A percentile compares a stretch with the other conserved stretches of the same genome.
Conservation (phyloP, 2,329 filamentous ascomycete species). For the Venturia aucupariae region DNA sequence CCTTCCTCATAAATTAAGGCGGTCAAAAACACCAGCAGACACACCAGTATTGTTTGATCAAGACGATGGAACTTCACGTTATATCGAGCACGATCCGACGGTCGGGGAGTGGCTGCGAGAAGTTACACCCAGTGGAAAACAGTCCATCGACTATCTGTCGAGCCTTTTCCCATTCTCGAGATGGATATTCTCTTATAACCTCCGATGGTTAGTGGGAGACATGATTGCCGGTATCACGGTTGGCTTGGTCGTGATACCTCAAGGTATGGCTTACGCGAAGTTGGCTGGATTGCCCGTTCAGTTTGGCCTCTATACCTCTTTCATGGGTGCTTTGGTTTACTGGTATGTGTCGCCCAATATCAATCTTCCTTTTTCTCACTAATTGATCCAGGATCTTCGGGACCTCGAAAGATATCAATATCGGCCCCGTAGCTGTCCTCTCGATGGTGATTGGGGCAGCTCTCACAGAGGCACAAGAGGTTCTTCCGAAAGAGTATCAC, state of each 20-base stretch:
- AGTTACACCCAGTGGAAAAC: not conserved
- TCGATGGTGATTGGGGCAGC: conserved; percentile 83
- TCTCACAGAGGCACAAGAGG: conserved; percentile 51
- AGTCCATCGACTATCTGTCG: not conserved
- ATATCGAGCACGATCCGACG: conserved; percentile 12
- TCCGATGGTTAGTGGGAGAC: conserved; percentile 15
- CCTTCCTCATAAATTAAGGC: not conserved
- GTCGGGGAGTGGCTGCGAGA: conserved; percentile 12
- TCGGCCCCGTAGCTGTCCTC: conserved; percentile 95
- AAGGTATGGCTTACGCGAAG: conserved; percentile 84
- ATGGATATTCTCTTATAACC: conserved; percentile 13
- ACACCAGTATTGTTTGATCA: not conserved
- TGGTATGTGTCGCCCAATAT: conserved; percentile 42
- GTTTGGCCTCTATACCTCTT: conserved; percentile 88
- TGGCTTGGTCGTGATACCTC: conserved; percentile 79
- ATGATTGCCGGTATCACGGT: conserved; percentile 48
- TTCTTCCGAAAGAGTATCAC: conserved; percentile 44
- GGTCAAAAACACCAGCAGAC: not conserved
- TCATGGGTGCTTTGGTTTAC: conserved; percentile 90
- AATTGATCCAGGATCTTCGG: conserved; percentile 55
- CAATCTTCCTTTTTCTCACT: conserved; percentile 23
- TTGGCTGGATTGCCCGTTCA: conserved; percentile 72
- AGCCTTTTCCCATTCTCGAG: conserved; percentile 12
- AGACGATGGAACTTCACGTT: not conserved
- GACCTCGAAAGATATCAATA: conserved; percentile 97